Conservation (phyloP, 331 rosid genomes). For the Quercus lobata region DNA sequence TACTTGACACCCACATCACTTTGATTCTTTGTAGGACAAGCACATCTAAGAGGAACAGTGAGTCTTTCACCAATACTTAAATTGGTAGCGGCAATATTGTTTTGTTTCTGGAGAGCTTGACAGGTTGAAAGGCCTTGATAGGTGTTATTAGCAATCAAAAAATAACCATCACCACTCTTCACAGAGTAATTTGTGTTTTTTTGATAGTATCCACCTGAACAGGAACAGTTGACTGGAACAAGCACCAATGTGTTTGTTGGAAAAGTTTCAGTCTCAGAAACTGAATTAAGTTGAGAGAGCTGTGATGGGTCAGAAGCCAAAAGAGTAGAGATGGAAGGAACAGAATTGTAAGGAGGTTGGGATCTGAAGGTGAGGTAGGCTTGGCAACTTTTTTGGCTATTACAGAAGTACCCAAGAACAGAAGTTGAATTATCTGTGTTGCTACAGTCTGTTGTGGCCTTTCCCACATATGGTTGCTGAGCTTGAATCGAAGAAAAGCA, state of each 20-base stretch:
- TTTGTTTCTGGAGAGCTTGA: constrained; percentile 56
- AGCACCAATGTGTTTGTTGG: constrained; percentile 46
- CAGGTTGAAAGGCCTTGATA: constrained; percentile 77
- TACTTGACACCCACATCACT: constrained; percentile 43
- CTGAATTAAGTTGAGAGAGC: constrained; percentile 50
- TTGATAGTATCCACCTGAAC: constrained; percentile 63
- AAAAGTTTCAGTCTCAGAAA: constrained; percentile 41
- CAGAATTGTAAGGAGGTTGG: constrained; percentile 53
- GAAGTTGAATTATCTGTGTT: constrained; percentile 37
- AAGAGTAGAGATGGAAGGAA: constrained; percentile 53
- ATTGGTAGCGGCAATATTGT: not conserved
- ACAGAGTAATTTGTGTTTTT: constrained; percentile 45
- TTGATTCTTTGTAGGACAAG: constrained; percentile 85
- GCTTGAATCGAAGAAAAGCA: constrained; percentile 30
- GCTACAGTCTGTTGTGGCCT: constrained; percentile 36
- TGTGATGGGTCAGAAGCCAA: constrained; percentile 53
- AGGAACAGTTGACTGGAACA: constrained; percentile 72
- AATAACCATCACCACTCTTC: constrained; percentile 16
- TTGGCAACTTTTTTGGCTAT: constrained; percentile 58
- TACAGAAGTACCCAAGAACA: constrained; percentile 62
- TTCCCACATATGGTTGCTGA: constrained; percentile 72
- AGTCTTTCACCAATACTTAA: constrained; percentile 28
- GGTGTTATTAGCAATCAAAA: constrained; percentile 40
- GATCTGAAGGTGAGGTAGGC: constrained; percentile 79
- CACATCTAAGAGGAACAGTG: constrained; percentile 80